phyloP scores from a whole-genome alignment of 2,329 filamentous ascomycete genomes.

The Hirsutella minnesotensis region DNA sequence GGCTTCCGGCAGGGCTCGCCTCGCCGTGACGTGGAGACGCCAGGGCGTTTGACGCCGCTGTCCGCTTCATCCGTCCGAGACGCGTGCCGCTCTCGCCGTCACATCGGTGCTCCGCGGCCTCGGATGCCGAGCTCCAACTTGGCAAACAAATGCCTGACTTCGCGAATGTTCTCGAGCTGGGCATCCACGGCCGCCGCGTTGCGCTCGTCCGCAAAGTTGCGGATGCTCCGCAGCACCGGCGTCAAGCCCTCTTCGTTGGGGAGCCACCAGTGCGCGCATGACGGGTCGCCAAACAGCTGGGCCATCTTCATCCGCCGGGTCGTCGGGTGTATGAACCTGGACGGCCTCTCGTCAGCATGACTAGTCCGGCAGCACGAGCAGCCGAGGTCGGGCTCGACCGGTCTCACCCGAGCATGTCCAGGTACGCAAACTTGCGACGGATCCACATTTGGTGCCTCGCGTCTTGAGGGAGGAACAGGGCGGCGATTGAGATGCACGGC shows the following conservation, averaged over 20 bases:
- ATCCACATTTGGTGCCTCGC: constrained; percentile 65
- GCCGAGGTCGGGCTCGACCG: not conserved
- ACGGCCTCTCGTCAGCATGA: not conserved
- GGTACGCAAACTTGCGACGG: constrained; percentile 62
- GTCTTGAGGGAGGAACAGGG: constrained; percentile 71
- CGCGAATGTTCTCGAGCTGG: constrained; percentile 54
- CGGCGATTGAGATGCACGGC: constrained; percentile 62
- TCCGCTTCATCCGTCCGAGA: too few species aligned
- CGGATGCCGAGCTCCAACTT: constrained; percentile 30
- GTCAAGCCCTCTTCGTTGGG: constrained; percentile 68
- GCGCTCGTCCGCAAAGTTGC: constrained; percentile 70
- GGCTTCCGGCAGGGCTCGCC: too few species aligned
- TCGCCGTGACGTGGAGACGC: too few species aligned
- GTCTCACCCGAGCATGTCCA: constrained; percentile 69
- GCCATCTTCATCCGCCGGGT: constrained; percentile 66
- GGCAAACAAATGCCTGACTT: constrained; percentile 64
- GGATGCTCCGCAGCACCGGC: constrained; percentile 62
- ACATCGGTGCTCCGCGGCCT: not conserved
- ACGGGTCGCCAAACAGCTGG: constrained; percentile 58
- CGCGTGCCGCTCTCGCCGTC: too few species aligned
- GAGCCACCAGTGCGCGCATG: constrained; percentile 78
- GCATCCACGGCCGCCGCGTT: constrained; percentile 46
- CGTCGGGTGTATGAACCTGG: constrained; percentile 72
- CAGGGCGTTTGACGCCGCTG: too few species aligned
- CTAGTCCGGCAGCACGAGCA: too few species aligned